Evolutionary conservation across 1,284 basidiomycete genomes (phyloP).

Genomic region (Sanghuangporus sanghuang): DNA sequence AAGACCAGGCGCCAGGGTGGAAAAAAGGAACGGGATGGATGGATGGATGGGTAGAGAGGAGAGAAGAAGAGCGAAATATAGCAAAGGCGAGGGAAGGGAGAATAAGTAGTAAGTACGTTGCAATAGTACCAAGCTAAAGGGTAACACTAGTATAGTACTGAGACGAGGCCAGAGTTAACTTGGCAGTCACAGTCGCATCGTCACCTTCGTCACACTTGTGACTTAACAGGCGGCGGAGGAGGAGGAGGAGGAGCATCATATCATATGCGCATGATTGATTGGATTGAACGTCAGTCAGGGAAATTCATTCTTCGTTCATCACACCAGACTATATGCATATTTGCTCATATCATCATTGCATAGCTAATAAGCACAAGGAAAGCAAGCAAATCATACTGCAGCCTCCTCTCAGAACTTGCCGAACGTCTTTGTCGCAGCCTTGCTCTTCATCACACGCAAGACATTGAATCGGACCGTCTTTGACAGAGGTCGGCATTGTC

Average conservation of each 20-base stretch:
- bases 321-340: conserved; percentile 2
- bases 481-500: conserved; percentile 98
- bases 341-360: conserved; percentile 19
- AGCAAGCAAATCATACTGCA: conserved; percentile 1
- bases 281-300: background rate
- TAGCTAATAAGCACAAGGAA: conserved; percentile 21
- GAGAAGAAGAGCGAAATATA: conserved; percentile 12
- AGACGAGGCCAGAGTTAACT: background rate
- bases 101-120: background rate
- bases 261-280: no score
- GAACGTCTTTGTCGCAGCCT: conserved; percentile 85
- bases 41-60: background rate
- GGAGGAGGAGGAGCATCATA: no score
- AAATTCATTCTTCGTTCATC: background rate
- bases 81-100: background rate
- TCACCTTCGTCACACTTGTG: background rate
- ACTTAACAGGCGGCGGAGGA: background rate
- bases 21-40: conserved; percentile 14
- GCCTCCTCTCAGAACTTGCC: conserved; percentile 76
- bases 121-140: background rate
- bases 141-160: background rate
- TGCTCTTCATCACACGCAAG: conserved; percentile 86
- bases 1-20: conserved; percentile 75
- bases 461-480: conserved; percentile 99
- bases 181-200: background rate